Conservation (phyloP, 257 asterid genomes). For the Ballota nigra region DNA sequence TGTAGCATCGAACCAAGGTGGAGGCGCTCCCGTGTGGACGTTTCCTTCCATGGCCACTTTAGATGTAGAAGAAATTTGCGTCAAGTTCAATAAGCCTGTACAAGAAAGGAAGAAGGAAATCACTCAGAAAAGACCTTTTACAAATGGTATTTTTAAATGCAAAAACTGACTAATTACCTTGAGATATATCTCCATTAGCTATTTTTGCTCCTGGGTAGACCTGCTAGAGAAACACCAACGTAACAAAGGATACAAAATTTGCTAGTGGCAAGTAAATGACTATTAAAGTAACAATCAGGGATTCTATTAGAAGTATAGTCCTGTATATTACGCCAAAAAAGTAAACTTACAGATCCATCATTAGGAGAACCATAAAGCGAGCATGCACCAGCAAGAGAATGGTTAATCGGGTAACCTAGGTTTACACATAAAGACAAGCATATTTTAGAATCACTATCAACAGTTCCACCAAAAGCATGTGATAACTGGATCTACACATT, state of each 20-base stretch:
- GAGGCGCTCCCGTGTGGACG: slow-evolving; percentile 92
- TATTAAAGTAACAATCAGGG: slow-evolving; percentile 8
- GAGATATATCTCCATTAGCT: slow-evolving; percentile 33
- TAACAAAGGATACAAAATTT: neutral
- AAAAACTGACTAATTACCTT: slow-evolving; percentile 30
- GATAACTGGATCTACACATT: neutral
- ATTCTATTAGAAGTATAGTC: neutral
- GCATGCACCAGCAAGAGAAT: slow-evolving; percentile 22
- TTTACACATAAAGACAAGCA: slow-evolving; percentile 13
- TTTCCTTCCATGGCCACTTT: slow-evolving; percentile 53
- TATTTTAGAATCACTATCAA: slow-evolving; percentile 15
- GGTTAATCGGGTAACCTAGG: slow-evolving; percentile 38
- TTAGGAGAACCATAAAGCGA: slow-evolving; percentile 4
- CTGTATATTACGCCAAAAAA: neutral
- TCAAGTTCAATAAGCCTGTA: slow-evolving; percentile 41
- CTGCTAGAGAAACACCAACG: slow-evolving; percentile 39
- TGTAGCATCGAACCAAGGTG: slow-evolving; percentile 68
- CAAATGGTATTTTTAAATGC: neutral
- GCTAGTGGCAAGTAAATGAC: slow-evolving; percentile 3
- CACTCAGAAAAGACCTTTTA: neutral
- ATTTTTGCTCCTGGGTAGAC: slow-evolving; percentile 35
- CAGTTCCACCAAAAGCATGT: neutral
- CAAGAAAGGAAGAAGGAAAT: neutral
- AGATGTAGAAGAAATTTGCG: slow-evolving; percentile 38
- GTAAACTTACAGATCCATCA: slow-evolving; percentile 46